These are phyloP conservation scores for Mycosarcoma maydis DNA, from an alignment of 1,284 basidiomycete species.

Conservation along the genomic window DNA sequence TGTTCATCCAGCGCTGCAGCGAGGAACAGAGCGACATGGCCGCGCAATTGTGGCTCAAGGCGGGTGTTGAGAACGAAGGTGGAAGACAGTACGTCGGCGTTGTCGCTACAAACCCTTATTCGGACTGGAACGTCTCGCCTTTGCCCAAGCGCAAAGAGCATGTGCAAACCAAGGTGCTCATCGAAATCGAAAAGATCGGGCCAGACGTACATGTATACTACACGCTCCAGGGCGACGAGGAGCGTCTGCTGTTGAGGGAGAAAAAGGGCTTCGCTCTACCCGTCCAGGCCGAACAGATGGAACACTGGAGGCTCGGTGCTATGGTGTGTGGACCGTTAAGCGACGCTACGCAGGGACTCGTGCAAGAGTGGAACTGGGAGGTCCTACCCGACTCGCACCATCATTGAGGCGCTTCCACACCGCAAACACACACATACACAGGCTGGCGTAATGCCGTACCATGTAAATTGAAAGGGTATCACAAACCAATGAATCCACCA, in stretches of 20 bases:
- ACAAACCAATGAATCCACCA: too few species aligned
- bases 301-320: conserved; percentile 40
- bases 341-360: conserved; percentile 9
- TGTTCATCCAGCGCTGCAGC: conserved; percentile 21
- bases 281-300: not conserved
- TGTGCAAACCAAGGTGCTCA: conserved; percentile 1
- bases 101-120: conserved; percentile 29
- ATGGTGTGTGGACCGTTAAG: conserved; percentile 37
- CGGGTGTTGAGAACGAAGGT: conserved; percentile 33
- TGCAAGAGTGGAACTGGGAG: conserved; percentile 12
- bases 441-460: too few species aligned
- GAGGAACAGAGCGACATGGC: too few species aligned
- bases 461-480: too few species aligned
- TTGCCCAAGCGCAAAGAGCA: not conserved
- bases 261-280: conserved; percentile 30
- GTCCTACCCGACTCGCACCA: not conserved
- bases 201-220: conserved; percentile 37
- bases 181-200: conserved; percentile 35
- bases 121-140: conserved; percentile 38
- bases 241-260: conserved; percentile 22
- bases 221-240: conserved; percentile 4
- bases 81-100: conserved; percentile 33
- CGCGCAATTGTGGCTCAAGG: conserved; percentile 34
- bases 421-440: too few species aligned
- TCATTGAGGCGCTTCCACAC: conserved; percentile 1